Percentiles rank a stretch among this genome's conserved stretches.
Evolutionary conservation across 352 stramenopile genomes (phyloP).

Genomic region (Saprolegnia parasitica): DNA sequence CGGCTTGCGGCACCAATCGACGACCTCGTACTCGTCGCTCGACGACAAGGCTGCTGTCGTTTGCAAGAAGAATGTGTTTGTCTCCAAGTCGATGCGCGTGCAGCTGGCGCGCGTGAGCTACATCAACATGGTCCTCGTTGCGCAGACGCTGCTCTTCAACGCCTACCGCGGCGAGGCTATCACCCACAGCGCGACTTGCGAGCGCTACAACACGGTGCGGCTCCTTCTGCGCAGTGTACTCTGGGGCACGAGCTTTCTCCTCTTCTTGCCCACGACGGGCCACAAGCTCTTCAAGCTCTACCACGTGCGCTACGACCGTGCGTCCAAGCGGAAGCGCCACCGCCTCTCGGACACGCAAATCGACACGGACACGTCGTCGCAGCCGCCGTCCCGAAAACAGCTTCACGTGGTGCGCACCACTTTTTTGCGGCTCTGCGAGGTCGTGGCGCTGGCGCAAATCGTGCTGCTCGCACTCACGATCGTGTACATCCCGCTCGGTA

Average conservation of each 20-base stretch:
- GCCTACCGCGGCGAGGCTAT: not conserved
- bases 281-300: not conserved
- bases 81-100: conserved; percentile 4
- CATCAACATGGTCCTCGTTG: conserved; percentile 1
- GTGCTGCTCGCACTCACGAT: not conserved
- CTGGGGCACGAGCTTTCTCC: not conserved
- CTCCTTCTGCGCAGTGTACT: not conserved
- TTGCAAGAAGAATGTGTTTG: not conserved
- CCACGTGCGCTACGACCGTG: not conserved
- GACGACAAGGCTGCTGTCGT: too few species aligned
- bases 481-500: not conserved
- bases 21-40: too few species aligned
- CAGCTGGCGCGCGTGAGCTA: not conserved
- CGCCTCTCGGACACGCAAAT: not conserved
- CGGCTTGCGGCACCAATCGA: too few species aligned
- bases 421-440: conserved; percentile 13
- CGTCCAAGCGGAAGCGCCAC: not conserved
- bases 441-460: conserved; percentile 9
- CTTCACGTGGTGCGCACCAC: not conserved
- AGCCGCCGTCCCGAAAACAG: too few species aligned
- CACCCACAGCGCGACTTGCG: not conserved
- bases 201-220: not conserved
- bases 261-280: conserved; percentile 10
- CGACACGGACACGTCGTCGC: not conserved
- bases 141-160: not conserved